Percentiles rank a stretch among this genome's conserved stretches.
phyloP scores from a whole-genome alignment of 176 grass and related monocot genomes.

The Puya raimondii region DNA sequence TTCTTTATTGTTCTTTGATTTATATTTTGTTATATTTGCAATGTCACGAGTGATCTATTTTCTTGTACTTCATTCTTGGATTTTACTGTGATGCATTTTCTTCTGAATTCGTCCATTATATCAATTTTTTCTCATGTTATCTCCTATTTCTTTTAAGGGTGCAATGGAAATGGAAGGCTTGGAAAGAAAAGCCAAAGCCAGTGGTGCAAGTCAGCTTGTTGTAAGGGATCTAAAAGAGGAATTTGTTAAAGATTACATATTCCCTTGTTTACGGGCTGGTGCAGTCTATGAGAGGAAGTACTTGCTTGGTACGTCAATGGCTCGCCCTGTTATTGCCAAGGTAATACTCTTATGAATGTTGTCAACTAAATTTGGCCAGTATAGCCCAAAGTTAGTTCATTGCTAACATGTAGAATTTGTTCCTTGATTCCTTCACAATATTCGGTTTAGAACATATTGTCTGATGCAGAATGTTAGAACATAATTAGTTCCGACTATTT shows the following conservation, averaged over 20 bases:
- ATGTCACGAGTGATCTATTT: not conserved
- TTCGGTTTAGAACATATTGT: not conserved
- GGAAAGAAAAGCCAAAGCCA: slow-evolving; percentile 90
- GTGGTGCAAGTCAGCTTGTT: slow-evolving; percentile 88
- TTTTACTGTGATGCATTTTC: not conserved
- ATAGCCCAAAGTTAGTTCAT: too few species aligned
- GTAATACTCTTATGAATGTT: slow-evolving; percentile 23
- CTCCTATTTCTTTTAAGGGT: slow-evolving; percentile 34
- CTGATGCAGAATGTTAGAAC: too few species aligned
- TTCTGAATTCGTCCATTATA: not conserved
- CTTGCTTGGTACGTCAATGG: slow-evolving; percentile 95
- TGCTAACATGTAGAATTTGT: not conserved
- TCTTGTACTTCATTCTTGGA: not conserved
- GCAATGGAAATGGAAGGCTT: slow-evolving; percentile 85
- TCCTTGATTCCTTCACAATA: not conserved
- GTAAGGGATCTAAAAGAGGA: slow-evolving; percentile 94
- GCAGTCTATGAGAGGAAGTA: slow-evolving; percentile 99
- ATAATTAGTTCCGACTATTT: not conserved
- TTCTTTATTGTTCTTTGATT: too few species aligned
- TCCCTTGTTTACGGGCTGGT: slow-evolving; percentile 79
- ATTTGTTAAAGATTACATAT: slow-evolving; percentile 92
- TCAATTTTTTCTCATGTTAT: not conserved
- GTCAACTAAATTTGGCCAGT: too few species aligned
- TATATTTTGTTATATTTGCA: too few species aligned
- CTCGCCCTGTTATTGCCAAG: slow-evolving; percentile 96